Evolutionary conservation across 2,329 filamentous ascomycete species (phyloP).

Genomic region (Phialophora verrucosa): DNA sequence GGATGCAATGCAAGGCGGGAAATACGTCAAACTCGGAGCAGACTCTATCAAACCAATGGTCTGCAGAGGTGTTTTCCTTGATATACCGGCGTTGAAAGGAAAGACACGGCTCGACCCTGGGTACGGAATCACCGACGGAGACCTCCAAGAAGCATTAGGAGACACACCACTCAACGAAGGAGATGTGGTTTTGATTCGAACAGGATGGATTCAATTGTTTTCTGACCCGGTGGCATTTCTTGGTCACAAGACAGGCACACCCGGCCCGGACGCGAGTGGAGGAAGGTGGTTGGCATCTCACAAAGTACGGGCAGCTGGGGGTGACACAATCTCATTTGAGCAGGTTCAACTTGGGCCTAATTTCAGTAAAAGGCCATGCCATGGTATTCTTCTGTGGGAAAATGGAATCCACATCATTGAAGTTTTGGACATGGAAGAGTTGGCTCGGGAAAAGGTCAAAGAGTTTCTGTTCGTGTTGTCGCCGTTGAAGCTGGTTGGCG

Average conservation of each 20-base stretch:
- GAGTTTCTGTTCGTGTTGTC: slow-evolving; percentile 35
- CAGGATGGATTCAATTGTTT: slow-evolving; percentile 21
- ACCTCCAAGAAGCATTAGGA: slow-evolving; percentile 17
- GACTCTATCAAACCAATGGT: slow-evolving; percentile 20
- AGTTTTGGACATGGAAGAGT: slow-evolving; percentile 34
- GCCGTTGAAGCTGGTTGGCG: slow-evolving; percentile 35
- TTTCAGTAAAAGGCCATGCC: slow-evolving; percentile 24
- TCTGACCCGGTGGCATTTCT: slow-evolving; percentile 6
- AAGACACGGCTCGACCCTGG: slow-evolving; percentile 14
- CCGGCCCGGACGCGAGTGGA: slow-evolving; percentile 27
- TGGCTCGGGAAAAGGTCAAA: slow-evolving; percentile 29
- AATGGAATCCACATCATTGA: slow-evolving; percentile 36
- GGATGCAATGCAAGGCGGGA: slow-evolving; percentile 9
- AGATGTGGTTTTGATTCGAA: slow-evolving; percentile 21
- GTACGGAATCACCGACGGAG: slow-evolving; percentile 19
- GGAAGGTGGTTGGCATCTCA: slow-evolving; percentile 32
- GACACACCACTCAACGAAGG: slow-evolving; percentile 17
- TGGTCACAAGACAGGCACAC: slow-evolving; percentile 25
- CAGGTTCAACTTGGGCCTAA: slow-evolving; percentile 27
- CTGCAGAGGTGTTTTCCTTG: slow-evolving; percentile 22
- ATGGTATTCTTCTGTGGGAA: slow-evolving; percentile 30
- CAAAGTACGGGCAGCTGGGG: slow-evolving; percentile 29
- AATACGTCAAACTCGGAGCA: slow-evolving; percentile 8
- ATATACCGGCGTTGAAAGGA: slow-evolving; percentile 22
- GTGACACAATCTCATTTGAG: slow-evolving; percentile 36